Conservation (phyloP, 495 filamentous ascomycete genomes). For the Pyrenula aspistea region DNA sequence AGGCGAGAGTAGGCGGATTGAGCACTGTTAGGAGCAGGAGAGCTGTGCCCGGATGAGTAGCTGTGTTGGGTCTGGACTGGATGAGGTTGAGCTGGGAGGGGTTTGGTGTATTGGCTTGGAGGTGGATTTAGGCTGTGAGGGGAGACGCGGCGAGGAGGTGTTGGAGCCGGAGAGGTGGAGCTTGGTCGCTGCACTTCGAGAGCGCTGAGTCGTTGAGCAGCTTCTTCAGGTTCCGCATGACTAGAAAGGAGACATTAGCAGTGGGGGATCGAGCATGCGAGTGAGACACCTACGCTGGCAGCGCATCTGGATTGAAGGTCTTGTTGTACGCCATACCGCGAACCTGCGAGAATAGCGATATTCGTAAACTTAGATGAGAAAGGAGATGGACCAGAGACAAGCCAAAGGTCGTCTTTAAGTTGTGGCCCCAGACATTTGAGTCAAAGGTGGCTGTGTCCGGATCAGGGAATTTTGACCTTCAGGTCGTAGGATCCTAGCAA, state of each 20-base stretch:
- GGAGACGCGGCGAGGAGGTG: neutral
- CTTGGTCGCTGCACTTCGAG: neutral
- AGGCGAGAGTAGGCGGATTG: conserved; percentile 12
- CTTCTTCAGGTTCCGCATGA: conserved; percentile 1
- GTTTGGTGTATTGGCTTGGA: neutral
- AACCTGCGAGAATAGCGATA: too few relatives aligned
- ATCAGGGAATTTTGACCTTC: neutral
- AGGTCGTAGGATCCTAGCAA: neutral
- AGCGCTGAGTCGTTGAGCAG: neutral
- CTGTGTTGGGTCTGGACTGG: neutral
- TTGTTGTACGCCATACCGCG: conserved; percentile 98
- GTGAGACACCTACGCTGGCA: conserved; percentile 67
- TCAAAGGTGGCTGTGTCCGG: neutral
- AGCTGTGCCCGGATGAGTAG: neutral
- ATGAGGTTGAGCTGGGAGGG: neutral
- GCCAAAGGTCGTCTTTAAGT: neutral
- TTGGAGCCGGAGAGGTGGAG: neutral
- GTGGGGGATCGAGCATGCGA: neutral
- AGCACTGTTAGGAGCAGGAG: neutral
- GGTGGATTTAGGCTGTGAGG: neutral
- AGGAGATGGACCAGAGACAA: neutral
- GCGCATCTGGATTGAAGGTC: conserved; percentile 87
- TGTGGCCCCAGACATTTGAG: neutral
- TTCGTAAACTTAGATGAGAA: too few relatives aligned
- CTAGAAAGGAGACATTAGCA: neutral